phyloP scores from a whole-genome alignment of 129 eudicot genomes.

The Deinandra increscens region DNA sequence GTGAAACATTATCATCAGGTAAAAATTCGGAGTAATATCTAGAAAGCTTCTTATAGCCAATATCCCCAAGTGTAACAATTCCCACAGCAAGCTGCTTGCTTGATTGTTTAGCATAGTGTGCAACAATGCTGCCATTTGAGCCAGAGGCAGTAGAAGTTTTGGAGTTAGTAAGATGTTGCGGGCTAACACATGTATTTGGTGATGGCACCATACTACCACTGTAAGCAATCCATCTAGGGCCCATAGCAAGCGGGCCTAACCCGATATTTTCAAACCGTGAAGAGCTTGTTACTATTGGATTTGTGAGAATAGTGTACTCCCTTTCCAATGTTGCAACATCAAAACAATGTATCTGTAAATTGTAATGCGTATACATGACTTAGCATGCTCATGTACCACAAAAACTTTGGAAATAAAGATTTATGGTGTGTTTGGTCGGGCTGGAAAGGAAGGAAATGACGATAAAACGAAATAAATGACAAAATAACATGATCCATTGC shows the following conservation, averaged over 20 bases:
- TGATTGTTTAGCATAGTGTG: constrained; percentile 85
- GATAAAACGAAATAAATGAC: neutral
- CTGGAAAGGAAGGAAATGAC: neutral
- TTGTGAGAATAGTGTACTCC: constrained; percentile 72
- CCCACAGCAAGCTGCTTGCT: constrained; percentile 95
- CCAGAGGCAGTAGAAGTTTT: constrained; percentile 48
- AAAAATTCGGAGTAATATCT: constrained; percentile 70
- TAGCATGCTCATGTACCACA: neutral
- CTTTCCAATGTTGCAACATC: constrained; percentile 72
- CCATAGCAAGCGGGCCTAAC: constrained; percentile 86
- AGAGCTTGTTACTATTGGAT: constrained; percentile 51
- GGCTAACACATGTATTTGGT: constrained; percentile 64
- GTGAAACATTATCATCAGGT: constrained; percentile 60
- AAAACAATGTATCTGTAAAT: constrained; percentile 70
- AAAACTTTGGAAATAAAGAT: neutral
- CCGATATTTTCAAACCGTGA: constrained; percentile 59
- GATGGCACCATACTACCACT: constrained; percentile 64
- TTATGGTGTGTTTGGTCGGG: neutral
- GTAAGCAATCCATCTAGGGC: constrained; percentile 95
- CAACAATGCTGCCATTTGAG: constrained; percentile 77
- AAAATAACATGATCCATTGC: neutral
- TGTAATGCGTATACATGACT: constrained; percentile 15
- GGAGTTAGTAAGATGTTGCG: constrained; percentile 65
- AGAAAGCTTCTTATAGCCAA: constrained; percentile 78
- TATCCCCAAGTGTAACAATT: constrained; percentile 77